Evolutionary conservation across 1,284 basidiomycete species (phyloP).

Genomic region (Athelia psychrophila): DNA sequence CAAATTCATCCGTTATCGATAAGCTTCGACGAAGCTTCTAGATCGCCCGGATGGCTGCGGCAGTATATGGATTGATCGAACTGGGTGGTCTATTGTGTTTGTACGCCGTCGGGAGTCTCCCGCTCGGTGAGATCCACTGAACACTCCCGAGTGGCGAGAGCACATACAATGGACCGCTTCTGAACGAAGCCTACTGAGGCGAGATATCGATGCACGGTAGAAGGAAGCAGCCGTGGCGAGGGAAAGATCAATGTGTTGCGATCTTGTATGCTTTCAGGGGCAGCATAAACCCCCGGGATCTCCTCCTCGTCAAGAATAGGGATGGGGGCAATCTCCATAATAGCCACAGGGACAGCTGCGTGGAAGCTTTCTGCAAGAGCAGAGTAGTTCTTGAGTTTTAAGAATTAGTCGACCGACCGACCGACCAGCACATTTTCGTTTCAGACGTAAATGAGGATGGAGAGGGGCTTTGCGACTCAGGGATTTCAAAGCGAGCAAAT

Average conservation of each 20-base stretch:
- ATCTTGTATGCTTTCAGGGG: conserved; percentile 46
- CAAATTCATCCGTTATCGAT: conserved; percentile 54
- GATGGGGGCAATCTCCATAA: no score
- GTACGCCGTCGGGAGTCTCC: conserved; percentile 39
- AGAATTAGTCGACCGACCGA: background rate
- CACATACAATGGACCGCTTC: conserved; percentile 53
- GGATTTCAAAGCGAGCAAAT: no score
- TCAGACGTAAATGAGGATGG: background rate
- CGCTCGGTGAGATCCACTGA: conserved; percentile 60
- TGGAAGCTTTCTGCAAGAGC: no score
- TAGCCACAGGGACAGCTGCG: no score
- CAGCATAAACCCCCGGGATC: conserved; percentile 1
- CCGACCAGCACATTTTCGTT: background rate
- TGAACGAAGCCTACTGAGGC: conserved; percentile 66
- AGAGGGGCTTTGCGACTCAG: no score
- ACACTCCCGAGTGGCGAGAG: conserved; percentile 41
- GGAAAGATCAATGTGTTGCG: conserved; percentile 46
- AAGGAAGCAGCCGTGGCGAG: conserved; percentile 26
- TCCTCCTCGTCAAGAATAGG: no score
- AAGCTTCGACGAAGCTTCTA: conserved; percentile 61
- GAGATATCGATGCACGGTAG: conserved; percentile 58
- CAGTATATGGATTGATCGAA: conserved; percentile 42
- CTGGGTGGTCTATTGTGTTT: conserved; percentile 21
- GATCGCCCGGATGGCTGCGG: conserved; percentile 62
- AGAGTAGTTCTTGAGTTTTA: background rate